Evolutionary conservation across 768 basidiomycete genomes (phyloP), one percentile per base, ranked within the genome.

Genomic region (Boletus tylopilopsis): DNA sequence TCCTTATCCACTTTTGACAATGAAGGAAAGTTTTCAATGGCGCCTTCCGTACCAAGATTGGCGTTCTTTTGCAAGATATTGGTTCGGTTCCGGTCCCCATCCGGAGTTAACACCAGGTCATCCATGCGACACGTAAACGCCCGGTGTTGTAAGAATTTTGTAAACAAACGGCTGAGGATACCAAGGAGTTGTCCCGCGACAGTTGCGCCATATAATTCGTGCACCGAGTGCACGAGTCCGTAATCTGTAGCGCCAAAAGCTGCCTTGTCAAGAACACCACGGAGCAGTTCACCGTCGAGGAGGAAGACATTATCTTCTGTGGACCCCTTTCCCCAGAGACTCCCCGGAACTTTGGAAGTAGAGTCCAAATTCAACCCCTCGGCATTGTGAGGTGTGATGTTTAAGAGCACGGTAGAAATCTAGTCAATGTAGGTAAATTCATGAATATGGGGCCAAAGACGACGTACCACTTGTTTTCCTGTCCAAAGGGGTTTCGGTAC

Each of bases 91-190:
- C 68, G 64, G 65, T 98, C 87, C 19, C 92, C 94, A 47, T 84
- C 80, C 0, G 82, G 78, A 7, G 94, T 97, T 42, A 99, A 75
- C 44, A 88, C 84, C 36, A 99, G 76, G 75, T 99, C 96, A 69
- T 99, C 96, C 91, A 98, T 97, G 18, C 96, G 84, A 71, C 96
- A 99, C 3, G 94, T 94, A 71, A 99, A 99, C 0, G 93, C 96
- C 35, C 94, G 88, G 60, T 93, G 90, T 60, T 98, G 95, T 46
- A 99, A 76, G 71, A 90, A 98, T 64, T 96, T 98, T 37, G 96
- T 97, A 71, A 99, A 93, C 27, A 98, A 73, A 46, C 96, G 85
- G 64, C 90, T 90, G 51, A 98, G 82, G 52, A 97, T 84, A 44
- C 94, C 92, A 18, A 99, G 84, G 13, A 99, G 82, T 61, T 85